Evolutionary conservation across 148 eudicot genomes (phyloP), one percentile per base, ranked within the genome.

Genomic region (Chenopodium album): DNA sequence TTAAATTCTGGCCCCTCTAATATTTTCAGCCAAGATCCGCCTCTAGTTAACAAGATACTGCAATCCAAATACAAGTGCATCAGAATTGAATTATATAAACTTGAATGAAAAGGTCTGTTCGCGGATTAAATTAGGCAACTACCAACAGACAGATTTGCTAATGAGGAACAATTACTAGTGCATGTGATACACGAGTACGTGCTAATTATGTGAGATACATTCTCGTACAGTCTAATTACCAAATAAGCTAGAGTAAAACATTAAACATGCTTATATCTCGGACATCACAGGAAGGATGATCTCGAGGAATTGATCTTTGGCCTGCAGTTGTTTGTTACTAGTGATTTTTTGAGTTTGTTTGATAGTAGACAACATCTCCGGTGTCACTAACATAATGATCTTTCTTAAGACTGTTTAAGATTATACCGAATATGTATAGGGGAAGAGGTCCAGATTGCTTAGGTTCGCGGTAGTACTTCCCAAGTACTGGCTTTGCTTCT

Each of bases 351-450:
- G 92, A 88, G 82, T 92, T 91, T 7, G 88, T 86, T 79, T 92
- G 85, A 64, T 92, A 92, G 82, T 88, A 92, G 48, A 92, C 94
- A 29, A 92, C 76, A 66, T 92, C 89, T 2, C 92, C 97, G 59
- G 88, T 85, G 84, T 92, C 97, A 79, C 92, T 92, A 69, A 92
- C 97, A 77, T 87, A 92, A 74, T 92, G 97, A 79, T 92, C 97
- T 79, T 86, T 82, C 82, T 84, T 85, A 87, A 92, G 75, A 84
- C 97, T 92, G 63, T 74, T 83, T 7, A 82, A 56, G 17, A 92
- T 87, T 32, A 78, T 85, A 76, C 84, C 90, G 72, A 91, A 7
- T 83, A 92, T 84, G 87, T 92, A 86, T 9, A 90, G 63, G 1
- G 97, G 97, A 73, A 92, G 60, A 19, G 94, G 94, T 72, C 86